Base-by-base conservation (phyloP, 257 asterid genomes). In the Ajuga chamaepitys region DNA sequence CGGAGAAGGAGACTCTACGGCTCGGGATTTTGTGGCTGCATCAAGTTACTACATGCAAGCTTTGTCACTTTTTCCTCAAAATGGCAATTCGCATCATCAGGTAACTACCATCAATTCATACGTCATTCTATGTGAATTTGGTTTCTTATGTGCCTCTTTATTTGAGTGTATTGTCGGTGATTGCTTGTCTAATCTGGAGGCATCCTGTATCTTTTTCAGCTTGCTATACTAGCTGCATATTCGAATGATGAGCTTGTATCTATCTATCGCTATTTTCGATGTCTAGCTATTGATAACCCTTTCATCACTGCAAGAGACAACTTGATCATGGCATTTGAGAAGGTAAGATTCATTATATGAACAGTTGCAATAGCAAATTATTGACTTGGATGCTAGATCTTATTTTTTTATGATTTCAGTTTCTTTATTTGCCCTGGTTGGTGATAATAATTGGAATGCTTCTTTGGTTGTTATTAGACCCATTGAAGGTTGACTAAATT, bases 81-180 rank as follows among this genome's bases (percentile, higher is more conserved):
- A 91, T 71, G 99, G 99, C 30, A 93, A 89, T 68, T 95, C 99
- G 34, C 99, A 93, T 68, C 95, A 93, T 77, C 99, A 93, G 97
- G 99, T 87, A n/a, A n/a, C n/a, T n/a, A n/a, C n/a, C n/a, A n/a
- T n/a, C n/a, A n/a, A n/a, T n/a, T n/a, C n/a, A n/a, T n/a, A n/a
- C n/a, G 48, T 51, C 53, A 26, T 69, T 22, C 20, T 56, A 1
- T 37, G 65, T 14, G 48, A 48, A 12, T 22, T 30, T 22, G n/a
- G 7, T 51, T 1, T 54, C 58, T 54, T n/a, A 44, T 38, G 58
- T 38, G 62, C 16, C 28, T 44, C 32, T 70, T 28, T 59, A n/a
- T 46, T 54, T 54, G 48, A 65, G 32, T 59, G 40, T 58, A n/a
- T n/a, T n/a, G n/a, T 80, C 87, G 80, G 81, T 87, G 26, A 79